Evolutionary conservation across 345 rosid genomes (phyloP).

Genomic region (Hevea brasiliensis): DNA sequence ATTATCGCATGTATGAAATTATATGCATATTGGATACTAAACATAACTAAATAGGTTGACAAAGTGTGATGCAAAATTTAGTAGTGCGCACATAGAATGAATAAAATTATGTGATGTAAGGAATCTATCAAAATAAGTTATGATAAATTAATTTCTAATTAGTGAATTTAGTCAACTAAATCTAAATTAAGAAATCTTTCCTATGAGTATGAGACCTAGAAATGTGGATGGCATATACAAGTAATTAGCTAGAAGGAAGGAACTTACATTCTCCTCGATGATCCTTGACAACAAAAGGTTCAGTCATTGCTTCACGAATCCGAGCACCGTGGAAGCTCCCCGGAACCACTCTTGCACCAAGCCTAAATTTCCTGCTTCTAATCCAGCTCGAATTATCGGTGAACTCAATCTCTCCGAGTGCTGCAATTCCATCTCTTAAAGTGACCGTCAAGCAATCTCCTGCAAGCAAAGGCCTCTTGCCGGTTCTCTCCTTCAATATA

Average conservation of each 20-base stretch:
- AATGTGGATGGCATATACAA: too few species aligned
- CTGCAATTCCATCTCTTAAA: slow-evolving; percentile 52
- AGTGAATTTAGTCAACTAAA: too few species aligned
- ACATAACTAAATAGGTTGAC: too few species aligned
- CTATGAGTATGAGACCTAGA: too few species aligned
- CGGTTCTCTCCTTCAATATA: slow-evolving; percentile 69
- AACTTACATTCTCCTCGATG: slow-evolving; percentile 97
- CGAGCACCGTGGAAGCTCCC: slow-evolving; percentile 49
- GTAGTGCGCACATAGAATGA: too few species aligned
- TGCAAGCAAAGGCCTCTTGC: slow-evolving; percentile 84
- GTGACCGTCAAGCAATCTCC: slow-evolving; percentile 59
- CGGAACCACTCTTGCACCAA: slow-evolving; percentile 62
- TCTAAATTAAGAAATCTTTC: too few species aligned
- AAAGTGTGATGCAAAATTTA: too few species aligned
- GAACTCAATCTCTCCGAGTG: slow-evolving; percentile 62
- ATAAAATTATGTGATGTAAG: too few species aligned
- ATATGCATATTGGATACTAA: too few species aligned
- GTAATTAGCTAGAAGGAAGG: slow-evolving; percentile 15
- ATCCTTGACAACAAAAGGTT: slow-evolving; percentile 77
- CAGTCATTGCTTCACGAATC: slow-evolving; percentile 71
- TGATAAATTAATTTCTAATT: too few species aligned
- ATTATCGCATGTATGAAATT: too few species aligned
- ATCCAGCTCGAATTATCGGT: slow-evolving; percentile 97
- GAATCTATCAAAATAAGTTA: too few species aligned
- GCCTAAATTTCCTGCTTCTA: slow-evolving; percentile 71